Evolutionary conservation across 345 rosid genomes (phyloP), one percentile per base, ranked within the genome.

Genomic region (Syzygium jambos): DNA sequence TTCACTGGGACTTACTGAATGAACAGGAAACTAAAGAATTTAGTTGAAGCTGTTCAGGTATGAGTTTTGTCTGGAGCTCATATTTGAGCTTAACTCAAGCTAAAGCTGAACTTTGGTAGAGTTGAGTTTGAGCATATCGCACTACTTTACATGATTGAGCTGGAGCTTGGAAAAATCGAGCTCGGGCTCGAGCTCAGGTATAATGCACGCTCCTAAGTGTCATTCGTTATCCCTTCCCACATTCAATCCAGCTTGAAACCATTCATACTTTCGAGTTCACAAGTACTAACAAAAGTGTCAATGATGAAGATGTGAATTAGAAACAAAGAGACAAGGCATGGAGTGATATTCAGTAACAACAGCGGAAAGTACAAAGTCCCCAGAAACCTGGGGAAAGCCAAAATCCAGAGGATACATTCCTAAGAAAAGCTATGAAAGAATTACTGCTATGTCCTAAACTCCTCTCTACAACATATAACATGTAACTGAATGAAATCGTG

Each of bases 361-460:
- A 34, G 9, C 12, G 29, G 17, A 54, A 85, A 30, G 51, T 52
- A 85, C 55, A 59, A 7, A 30, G 14, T 59, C 78, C 52, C 73
- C 2, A 27, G 34, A 85, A 59, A 86, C 29, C 43, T 16, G 29
- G 80, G 54, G 16, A 73, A 7, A 27, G 68, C 85, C 51, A 22
- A 57, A 52, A 49, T 25, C 73, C 52, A 52, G 56, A 46, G 80
- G 21, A 63, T 30, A 61, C 52, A 63, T 21, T 25, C 46, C 3
- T 2, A 52, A 52, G 12, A n/a, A 84, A 65, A 83, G 49, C 84
- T 52, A 83, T 84, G 61, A 88, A 91, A 89, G 87, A 89, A 90
- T 87, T 51, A 84, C 87, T 51, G 52, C 88, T 23, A 87, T 52
- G 57, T 85, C 61, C 86, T 85, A 73, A 73, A 38, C n/a, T 30